Evolutionary conservation across 139 green algal species (phyloP), one percentile per base, ranked within the genome.

Genomic region (Mesotaenium endlicherianum): DNA sequence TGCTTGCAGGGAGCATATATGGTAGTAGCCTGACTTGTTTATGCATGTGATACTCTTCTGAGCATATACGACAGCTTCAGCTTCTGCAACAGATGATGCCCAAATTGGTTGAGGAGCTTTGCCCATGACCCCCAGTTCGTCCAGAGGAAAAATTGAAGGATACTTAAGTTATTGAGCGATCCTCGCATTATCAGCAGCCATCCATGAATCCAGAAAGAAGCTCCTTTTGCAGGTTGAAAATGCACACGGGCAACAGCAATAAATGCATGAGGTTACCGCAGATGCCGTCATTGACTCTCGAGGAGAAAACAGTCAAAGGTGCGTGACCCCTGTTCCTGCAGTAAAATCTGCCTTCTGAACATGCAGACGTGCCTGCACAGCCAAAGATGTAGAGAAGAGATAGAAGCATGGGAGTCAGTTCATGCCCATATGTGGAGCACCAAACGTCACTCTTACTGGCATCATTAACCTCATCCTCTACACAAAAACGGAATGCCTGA

Each of bases 231-330:
- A 77, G 14, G 38, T 26, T 77, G 38, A 11, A 34, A 77, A 47
- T 72, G 60, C 60, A 72, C 8, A 42, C 60, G 70, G n/a, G 71
- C 68, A 69, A 58, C 17, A 2, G 50, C 11, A 57, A 59, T 14
- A 81, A 30, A n/a, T 6, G 53, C 8, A 36, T n/a, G 44, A 31
- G 6, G 88, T 78, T 42, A 97, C 94, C 95, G 84, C 95, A 98
- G 0, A 98, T 87, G 5, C 92, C 93, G 76, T 98, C 95, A 76
- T 98, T 94, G n/a, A 98, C 95, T 57, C 96, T 95, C 0, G 91
- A 91, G 0, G 93, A 77, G 20, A 94, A 92, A 5, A 98, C 75
- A 1, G 84, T 40, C 36, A 87, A 58, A 0, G 93, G 87, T 71
- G 92, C 59, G 57, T 94, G 89, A 31, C 92, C 94, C 14, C 84